Evolutionary conservation across 129 eudicot species (phyloP).

Genomic region (Flaveria robusta): DNA sequence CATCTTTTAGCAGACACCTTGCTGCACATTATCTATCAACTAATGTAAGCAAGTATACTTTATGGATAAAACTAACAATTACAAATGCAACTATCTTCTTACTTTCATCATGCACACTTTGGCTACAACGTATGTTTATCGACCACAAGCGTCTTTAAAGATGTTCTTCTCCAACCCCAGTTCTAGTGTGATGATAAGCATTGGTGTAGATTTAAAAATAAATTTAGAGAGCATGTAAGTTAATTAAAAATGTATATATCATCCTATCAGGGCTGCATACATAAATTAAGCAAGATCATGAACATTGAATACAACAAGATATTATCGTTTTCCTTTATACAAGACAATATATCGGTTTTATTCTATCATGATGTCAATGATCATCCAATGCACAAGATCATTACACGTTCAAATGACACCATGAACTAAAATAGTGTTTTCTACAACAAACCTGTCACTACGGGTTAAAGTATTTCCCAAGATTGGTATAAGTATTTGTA

Average conservation of each 20-base stretch:
- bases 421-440: neutral
- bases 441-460: neutral
- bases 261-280: no score
- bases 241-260: no score
- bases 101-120: neutral
- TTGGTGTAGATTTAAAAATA: no score
- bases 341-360: neutral
- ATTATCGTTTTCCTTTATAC: neutral
- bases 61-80: neutral
- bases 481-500: slow-evolving; percentile 14
- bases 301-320: no score
- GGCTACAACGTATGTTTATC: no score
- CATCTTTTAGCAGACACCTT: no score
- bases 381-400: neutral
- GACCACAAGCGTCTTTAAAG: no score
- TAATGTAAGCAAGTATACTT: no score
- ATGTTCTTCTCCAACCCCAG: no score
- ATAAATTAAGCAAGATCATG: no score
- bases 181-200: no score
- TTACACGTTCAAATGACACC: neutral
- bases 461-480: neutral
- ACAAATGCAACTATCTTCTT: neutral
- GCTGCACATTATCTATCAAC: neutral
- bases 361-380: neutral
- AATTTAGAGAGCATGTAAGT: no score